These are phyloP conservation scores for Ilyonectria sp. DNA, from an alignment of 2,329 filamentous ascomycete genomes.

Conservation along the genomic window DNA sequence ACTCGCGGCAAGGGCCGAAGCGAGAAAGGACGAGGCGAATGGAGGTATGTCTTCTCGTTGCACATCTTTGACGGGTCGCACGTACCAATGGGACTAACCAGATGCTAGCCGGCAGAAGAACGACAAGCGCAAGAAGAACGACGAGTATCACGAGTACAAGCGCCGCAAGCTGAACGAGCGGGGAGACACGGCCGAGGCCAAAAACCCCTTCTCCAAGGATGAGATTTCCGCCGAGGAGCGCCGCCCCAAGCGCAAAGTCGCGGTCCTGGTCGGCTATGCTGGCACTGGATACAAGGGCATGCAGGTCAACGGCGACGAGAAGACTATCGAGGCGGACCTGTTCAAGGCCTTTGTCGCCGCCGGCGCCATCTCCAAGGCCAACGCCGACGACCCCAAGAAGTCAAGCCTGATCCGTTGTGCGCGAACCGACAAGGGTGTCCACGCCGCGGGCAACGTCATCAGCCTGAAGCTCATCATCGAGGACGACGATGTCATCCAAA, in stretches of 20 bases:
- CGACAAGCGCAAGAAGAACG: slow-evolving; percentile 58
- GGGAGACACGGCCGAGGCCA: slow-evolving; percentile 52
- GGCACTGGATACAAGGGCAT: slow-evolving; percentile 98
- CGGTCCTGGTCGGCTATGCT: slow-evolving; percentile 94
- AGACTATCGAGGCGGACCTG: slow-evolving; percentile 96
- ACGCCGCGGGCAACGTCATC: slow-evolving; percentile 95
- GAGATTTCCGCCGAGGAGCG: slow-evolving; percentile 91
- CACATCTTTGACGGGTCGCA: slow-evolving; percentile 24
- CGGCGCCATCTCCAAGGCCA: slow-evolving; percentile 95
- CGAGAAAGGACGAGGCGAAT: slow-evolving; percentile 52
- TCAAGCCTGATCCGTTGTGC: slow-evolving; percentile 94
- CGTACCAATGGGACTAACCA: slow-evolving; percentile 53
- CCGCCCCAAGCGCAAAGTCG: slow-evolving; percentile 95
- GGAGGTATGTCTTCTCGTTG: slow-evolving; percentile 43
- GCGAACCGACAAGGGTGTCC: slow-evolving; percentile 96
- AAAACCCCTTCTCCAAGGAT: slow-evolving; percentile 75
- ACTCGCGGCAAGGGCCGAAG: slow-evolving; percentile 48
- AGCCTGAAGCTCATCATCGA: slow-evolving; percentile 97
- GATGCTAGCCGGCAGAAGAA: slow-evolving; percentile 53
- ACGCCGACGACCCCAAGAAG: slow-evolving; percentile 97
- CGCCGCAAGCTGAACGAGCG: slow-evolving; percentile 58
- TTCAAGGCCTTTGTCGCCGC: slow-evolving; percentile 93
- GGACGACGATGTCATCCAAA: slow-evolving; percentile 87
- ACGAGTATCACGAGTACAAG: slow-evolving; percentile 59
- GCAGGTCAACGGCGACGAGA: slow-evolving; percentile 87